phyloP scores from a whole-genome alignment of 805 yeast genomes.

The Yarrowia sp. region DNA sequence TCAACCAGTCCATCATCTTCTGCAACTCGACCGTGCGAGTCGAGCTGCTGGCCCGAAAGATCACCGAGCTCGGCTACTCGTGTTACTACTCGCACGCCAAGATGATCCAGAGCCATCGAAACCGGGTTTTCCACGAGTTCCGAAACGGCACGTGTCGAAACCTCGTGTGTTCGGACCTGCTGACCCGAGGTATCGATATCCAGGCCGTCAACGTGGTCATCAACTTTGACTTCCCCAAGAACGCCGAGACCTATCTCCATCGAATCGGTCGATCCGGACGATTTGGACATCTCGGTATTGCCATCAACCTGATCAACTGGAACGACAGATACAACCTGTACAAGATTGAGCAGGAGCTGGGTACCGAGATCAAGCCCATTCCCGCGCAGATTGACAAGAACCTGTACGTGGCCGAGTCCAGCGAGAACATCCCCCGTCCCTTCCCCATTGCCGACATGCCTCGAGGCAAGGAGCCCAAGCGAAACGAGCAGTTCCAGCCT shows the following conservation, averaged over 20 bases:
- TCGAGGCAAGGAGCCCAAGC: slow-evolving; percentile 41
- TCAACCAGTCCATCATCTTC: slow-evolving; percentile 95
- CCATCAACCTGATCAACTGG: slow-evolving; percentile 96
- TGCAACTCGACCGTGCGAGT: slow-evolving; percentile 97
- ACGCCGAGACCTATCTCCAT: slow-evolving; percentile 96
- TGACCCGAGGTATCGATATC: slow-evolving; percentile 98
- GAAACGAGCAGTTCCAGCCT: slow-evolving; percentile 40
- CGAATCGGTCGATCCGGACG: slow-evolving; percentile 99
- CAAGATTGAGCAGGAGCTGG: slow-evolving; percentile 95
- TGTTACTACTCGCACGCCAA: slow-evolving; percentile 97
- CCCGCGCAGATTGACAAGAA: slow-evolving; percentile 91
- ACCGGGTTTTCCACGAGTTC: slow-evolving; percentile 97
- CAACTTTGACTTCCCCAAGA: slow-evolving; percentile 97
- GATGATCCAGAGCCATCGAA: slow-evolving; percentile 97
- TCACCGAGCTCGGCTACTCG: slow-evolving; percentile 94
- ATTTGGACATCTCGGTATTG: slow-evolving; percentile 97
- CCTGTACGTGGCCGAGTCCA: slow-evolving; percentile 73
- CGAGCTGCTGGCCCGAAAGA: slow-evolving; percentile 92
- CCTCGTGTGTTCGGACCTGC: slow-evolving; percentile 92
- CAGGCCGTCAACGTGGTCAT: slow-evolving; percentile 98
- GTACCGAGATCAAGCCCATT: slow-evolving; percentile 96
- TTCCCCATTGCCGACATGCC: slow-evolving; percentile 68
- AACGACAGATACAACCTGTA: slow-evolving; percentile 92
- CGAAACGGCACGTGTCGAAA: slow-evolving; percentile 98
- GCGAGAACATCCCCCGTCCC: slow-evolving; percentile 83